phyloP scores from a whole-genome alignment of 1,284 basidiomycete genomes.

The Boletellus sp. region DNA sequence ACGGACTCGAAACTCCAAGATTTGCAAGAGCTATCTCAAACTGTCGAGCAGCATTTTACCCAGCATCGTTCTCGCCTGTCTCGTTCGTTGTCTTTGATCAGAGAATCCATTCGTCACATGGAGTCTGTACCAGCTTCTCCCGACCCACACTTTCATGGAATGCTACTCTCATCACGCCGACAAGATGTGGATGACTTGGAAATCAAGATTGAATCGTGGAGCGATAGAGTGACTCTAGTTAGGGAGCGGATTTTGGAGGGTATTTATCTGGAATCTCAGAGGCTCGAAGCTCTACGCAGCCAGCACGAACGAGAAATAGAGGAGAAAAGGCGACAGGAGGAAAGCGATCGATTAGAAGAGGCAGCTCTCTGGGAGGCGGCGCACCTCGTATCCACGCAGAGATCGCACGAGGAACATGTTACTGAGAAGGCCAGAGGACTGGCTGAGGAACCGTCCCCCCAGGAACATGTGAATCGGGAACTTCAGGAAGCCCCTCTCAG shows the following conservation, averaged over 20 bases:
- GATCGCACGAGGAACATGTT: slow-evolving; percentile 26
- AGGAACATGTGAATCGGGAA: slow-evolving; percentile 32
- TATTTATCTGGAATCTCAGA: slow-evolving; percentile 33
- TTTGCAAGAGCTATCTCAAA: slow-evolving; percentile 36
- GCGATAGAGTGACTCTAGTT: slow-evolving; percentile 41
- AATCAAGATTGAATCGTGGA: slow-evolving; percentile 46
- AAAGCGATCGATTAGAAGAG: slow-evolving; percentile 27
- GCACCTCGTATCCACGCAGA: slow-evolving; percentile 23
- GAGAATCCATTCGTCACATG: slow-evolving; percentile 50
- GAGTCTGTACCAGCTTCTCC: slow-evolving; percentile 40
- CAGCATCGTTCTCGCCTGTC: slow-evolving; percentile 39
- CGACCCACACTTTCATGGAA: slow-evolving; percentile 41
- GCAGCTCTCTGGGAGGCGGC: slow-evolving; percentile 23
- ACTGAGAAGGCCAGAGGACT: slow-evolving; percentile 27
- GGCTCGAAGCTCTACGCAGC: slow-evolving; percentile 29
- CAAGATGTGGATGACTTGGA: slow-evolving; percentile 49
- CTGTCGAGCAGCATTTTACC: slow-evolving; percentile 37
- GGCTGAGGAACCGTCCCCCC: slow-evolving; percentile 23
- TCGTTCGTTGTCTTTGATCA: slow-evolving; percentile 49
- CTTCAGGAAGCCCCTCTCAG: slow-evolving; percentile 21
- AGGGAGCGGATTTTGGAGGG: slow-evolving; percentile 36
- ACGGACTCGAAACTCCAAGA: slow-evolving; percentile 26
- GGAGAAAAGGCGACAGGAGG: slow-evolving; percentile 31
- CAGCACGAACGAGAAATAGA: slow-evolving; percentile 27
- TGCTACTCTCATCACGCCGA: slow-evolving; percentile 45